Base-by-base conservation (phyloP, 805 yeast genomes). In the Pichia nanzhaoensis region DNA sequence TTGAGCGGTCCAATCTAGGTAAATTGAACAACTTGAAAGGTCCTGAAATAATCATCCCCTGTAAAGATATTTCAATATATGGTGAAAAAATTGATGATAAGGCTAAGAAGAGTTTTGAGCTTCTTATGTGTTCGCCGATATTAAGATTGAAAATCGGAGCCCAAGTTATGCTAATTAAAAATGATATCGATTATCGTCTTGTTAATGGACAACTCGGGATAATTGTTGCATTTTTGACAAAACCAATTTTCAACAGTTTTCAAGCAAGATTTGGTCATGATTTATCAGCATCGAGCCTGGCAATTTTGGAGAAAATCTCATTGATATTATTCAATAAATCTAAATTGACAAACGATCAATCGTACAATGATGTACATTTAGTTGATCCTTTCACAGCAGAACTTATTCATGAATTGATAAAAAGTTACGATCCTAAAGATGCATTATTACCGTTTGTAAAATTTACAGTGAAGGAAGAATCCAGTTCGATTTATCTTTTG, bases 131-230 rank as follows among this genome's bases (percentile, higher is more conserved):
- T 37, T 84, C 82, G 22, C 71, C 74, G 46, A 58, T 54, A 6
- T 57, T 93, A 14, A 71, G 68, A 2, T 66, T 93, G 51, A 91
- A 90, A 60, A 80, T 77, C 44, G 88, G 87, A 32, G 95, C 96
- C 0, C 99, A 93, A 63, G 97, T 93, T 1, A 90, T 93, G 96
- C 80, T 87, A 73, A 66, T 93, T 52, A 87, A 85, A 55, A 93
- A 93, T 60, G 62, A 59, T 24, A 35, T 55, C 3, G 90, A 86
- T 51, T 83, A 78, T 9, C 65, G 70, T 2, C 67, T 93, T 33
- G 98, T 93, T 34, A 93, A 93, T 65, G 99, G 99, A 3, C 78
- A 96, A 0, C 68, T 91, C 33, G 99, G 99, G 0, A 77, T 72
- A 33, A 82, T 93, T 1, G 53, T 78, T 7, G 79, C 74, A 16